Conservation (phyloP, 202 grass and related monocot genomes). For the Digitaria exilis region DNA sequence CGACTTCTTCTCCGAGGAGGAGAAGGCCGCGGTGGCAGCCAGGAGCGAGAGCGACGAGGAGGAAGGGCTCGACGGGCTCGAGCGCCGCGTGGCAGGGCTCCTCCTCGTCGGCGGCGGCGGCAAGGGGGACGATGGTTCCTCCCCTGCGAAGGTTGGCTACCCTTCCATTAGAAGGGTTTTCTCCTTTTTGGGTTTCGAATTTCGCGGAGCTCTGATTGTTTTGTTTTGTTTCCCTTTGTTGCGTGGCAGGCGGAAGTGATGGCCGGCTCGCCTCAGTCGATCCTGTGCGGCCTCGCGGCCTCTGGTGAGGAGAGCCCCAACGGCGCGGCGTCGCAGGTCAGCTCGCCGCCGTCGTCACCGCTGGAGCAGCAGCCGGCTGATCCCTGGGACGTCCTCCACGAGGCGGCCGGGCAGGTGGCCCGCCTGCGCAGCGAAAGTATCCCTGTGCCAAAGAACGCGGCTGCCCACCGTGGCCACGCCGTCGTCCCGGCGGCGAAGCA, state of each 20-base stretch:
- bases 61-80: constrained; percentile 46
- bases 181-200: neutral
- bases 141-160: constrained; percentile 41
- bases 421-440: constrained; percentile 37
- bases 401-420: constrained; percentile 65
- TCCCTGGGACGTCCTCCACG: constrained; percentile 57
- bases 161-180: too few species aligned
- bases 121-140: neutral
- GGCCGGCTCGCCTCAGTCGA: constrained; percentile 75
- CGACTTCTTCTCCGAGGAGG: constrained; percentile 68
- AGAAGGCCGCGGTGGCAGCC: constrained; percentile 46
- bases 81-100: constrained; percentile 56
- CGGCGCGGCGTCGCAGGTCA: constrained; percentile 56
- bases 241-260: constrained; percentile 39
- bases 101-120: constrained; percentile 47
- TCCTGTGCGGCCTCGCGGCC: constrained; percentile 42
- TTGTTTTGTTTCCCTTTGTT: neutral
- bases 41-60: constrained; percentile 70
- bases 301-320: constrained; percentile 62
- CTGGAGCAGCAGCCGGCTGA: constrained; percentile 59
- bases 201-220: constrained; percentile 10
- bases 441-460: neutral
- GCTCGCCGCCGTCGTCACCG: constrained; percentile 71
- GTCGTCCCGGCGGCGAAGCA: constrained; percentile 6
- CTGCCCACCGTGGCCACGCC: neutral